Base-by-base conservation (phyloP, 1,284 basidiomycete genomes). In the Mycena sp. region DNA sequence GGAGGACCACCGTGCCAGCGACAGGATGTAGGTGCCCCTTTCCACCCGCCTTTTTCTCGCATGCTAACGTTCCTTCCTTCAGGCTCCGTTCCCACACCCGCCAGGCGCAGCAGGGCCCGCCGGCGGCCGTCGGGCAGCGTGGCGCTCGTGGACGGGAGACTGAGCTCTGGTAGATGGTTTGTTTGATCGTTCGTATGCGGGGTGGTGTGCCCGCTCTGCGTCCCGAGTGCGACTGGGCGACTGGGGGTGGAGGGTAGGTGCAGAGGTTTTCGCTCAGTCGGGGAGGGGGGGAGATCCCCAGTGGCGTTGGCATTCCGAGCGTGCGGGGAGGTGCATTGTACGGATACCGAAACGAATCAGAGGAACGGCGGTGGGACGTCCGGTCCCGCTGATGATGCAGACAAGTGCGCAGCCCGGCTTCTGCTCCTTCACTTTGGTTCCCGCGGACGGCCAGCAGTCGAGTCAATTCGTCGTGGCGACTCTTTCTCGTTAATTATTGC, bases 31-130 rank as follows among this genome's bases (percentile, higher is more conserved):
- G 82, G 77, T 61, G 16, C 2, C 2, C 56, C 64, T 59, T 69
- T 61, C 62, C 65, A 52, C 54, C 21, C 37, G 35, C 50, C 43
- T 35, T 57, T 61, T 53, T 46, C 54, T 58, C 65, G 71, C 70
- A 71, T 72, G 71, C 48, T 73, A 54, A 69, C 72, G 49, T 58
- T 73, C 68, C 70, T 28, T 25, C 55, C 6, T 16, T 44, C 71
- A 92, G 91, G 89, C 87, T 93, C 71, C 90, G 91, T 71, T 93
- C 91, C 64, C 91, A 93, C 81, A 92, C 91, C 67, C 89, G 90
- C 72, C 91, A 92, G 80, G 88, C 87, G 71, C 89, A 92, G 75
- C 85, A 87, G 72, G 77, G 78, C 25, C 77, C 81, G 23, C 85
- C 87, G 64, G 88, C 84, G 69, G 83, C 87, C 60, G 84, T 86